Conservation (phyloP, 805 yeast species). For the Metschnikowia corniflorae region DNA sequence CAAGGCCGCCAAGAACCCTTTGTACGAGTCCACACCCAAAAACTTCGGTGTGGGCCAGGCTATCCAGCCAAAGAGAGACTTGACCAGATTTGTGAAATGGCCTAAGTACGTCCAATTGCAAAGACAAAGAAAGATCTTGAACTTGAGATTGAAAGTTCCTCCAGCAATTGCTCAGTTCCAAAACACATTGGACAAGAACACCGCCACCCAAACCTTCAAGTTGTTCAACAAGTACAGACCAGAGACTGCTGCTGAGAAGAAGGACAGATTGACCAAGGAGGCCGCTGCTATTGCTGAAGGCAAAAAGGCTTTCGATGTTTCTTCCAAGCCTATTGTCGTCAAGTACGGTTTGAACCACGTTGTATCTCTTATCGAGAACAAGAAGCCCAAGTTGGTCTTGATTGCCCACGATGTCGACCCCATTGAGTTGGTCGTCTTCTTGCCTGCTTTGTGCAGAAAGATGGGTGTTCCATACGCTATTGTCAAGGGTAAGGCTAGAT, state of each 20-base stretch:
- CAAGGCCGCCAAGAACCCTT: constrained; percentile 29
- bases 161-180: constrained; percentile 98
- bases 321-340: constrained; percentile 94
- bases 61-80: constrained; percentile 93
- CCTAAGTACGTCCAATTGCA: constrained; percentile 97
- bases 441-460: constrained; percentile 98
- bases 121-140: constrained; percentile 97
- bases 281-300: constrained; percentile 99
- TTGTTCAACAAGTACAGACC: constrained; percentile 99
- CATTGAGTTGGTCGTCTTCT: constrained; percentile 92
- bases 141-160: constrained; percentile 96
- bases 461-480: constrained; percentile 99
- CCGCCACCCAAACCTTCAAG: constrained; percentile 96
- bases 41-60: constrained; percentile 96
- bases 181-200: constrained; percentile 95
- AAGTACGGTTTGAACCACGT: constrained; percentile 99
- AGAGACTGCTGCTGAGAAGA: constrained; percentile 95
- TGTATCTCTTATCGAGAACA: constrained; percentile 95
- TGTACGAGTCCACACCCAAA: constrained; percentile 80
- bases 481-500: constrained; percentile 97
- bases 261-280: constrained; percentile 97
- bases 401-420: constrained; percentile 99
- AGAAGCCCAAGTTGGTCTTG: constrained; percentile 95
- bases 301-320: constrained; percentile 93
- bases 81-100: constrained; percentile 97